These are phyloP conservation scores for Rugonectria rugulosa DNA, from an alignment of 2,329 filamentous ascomycete genomes.

Conservation along the genomic window DNA sequence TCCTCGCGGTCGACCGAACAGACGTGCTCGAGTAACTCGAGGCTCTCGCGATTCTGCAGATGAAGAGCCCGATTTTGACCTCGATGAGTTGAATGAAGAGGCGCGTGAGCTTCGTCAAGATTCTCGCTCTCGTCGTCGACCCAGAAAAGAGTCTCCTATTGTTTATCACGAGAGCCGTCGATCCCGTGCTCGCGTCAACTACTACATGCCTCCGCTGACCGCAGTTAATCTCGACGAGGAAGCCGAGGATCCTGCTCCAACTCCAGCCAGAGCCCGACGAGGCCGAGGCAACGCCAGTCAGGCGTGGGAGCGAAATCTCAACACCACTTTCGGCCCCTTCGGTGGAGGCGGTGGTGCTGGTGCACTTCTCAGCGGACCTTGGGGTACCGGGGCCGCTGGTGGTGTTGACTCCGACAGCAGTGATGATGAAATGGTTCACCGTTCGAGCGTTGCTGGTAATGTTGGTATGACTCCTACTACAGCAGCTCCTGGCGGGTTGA, in stretches of 20 bases:
- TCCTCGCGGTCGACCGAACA: constrained; percentile 56
- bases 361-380: constrained; percentile 76
- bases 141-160: constrained; percentile 61
- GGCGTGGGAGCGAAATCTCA: constrained; percentile 80
- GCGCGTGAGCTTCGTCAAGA: constrained; percentile 66
- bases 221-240: constrained; percentile 73
- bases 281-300: constrained; percentile 66
- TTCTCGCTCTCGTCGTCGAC: constrained; percentile 60
- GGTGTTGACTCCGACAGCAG: constrained; percentile 95
- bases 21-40: constrained; percentile 52
- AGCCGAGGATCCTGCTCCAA: constrained; percentile 70
- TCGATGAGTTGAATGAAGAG: constrained; percentile 72
- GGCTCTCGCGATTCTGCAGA: constrained; percentile 63
- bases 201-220: constrained; percentile 79
- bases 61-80: constrained; percentile 66
- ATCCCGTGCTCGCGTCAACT: constrained; percentile 74
- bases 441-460: constrained; percentile 64
- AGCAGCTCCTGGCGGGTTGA: constrained; percentile 54
- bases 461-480: constrained; percentile 68
- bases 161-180: constrained; percentile 65
- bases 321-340: constrained; percentile 92
- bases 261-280: constrained; percentile 72
- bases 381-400: constrained; percentile 76
- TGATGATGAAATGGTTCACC: constrained; percentile 83
- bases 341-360: constrained; percentile 80